These are phyloP conservation scores for Candida chilensis DNA, from an alignment of 805 yeast species.

Conservation along the genomic window DNA sequence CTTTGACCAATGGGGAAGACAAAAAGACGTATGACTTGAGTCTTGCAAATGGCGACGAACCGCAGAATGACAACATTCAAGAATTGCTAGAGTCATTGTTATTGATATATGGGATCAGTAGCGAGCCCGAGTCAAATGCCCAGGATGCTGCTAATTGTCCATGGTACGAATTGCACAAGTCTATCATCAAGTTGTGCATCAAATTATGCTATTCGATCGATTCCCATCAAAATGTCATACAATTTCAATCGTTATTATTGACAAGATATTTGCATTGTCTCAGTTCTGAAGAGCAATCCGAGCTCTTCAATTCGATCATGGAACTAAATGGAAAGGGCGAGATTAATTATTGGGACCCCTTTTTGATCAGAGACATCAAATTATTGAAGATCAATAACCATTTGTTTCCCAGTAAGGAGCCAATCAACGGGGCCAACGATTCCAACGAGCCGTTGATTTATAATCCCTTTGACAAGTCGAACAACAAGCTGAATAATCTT, in stretches of 20 bases:
- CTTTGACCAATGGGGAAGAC: constrained; percentile 11
- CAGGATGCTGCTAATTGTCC: constrained; percentile 17
- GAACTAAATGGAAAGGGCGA: constrained; percentile 12
- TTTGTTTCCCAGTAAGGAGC: no score
- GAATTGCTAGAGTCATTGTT: constrained; percentile 40
- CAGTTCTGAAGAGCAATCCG: constrained; percentile 47
- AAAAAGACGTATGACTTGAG: constrained; percentile 4
- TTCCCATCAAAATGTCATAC: constrained; percentile 28
- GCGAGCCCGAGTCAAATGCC: constrained; percentile 17
- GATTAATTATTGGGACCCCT: constrained; percentile 66
- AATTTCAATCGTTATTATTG: constrained; percentile 44
- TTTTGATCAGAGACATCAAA: constrained; percentile 42
- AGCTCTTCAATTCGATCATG: constrained; percentile 22
- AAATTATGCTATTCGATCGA: constrained; percentile 41
- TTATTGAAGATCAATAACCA: constrained; percentile 13
- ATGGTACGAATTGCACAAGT: constrained; percentile 54
- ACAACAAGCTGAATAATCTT: no score
- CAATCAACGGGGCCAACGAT: no score
- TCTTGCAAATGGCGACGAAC: constrained; percentile 6
- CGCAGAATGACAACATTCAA: constrained; percentile 19
- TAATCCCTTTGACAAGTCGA: no score
- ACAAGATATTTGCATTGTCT: constrained; percentile 47
- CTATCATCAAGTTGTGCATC: constrained; percentile 41
- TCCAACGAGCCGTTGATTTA: constrained; percentile 18
- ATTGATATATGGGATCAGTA: constrained; percentile 42